These are phyloP conservation scores for Fusarium agapanthi DNA, from an alignment of 2,329 filamentous ascomycete genomes.

Conservation along the genomic window DNA sequence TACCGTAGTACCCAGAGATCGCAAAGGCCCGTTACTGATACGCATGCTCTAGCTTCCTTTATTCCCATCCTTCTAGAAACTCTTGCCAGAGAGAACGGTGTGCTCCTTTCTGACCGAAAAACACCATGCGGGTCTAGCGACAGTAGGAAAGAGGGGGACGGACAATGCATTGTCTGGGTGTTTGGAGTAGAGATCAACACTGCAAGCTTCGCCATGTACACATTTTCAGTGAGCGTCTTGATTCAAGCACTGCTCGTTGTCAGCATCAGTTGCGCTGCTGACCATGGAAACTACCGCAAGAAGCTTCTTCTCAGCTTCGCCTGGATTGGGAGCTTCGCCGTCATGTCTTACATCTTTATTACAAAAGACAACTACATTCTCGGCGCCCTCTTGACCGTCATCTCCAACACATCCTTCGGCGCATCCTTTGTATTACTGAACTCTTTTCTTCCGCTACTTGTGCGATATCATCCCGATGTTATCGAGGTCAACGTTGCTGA, in stretches of 20 bases:
- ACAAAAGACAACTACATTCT: conserved; percentile 79
- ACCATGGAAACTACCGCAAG: conserved; percentile 93
- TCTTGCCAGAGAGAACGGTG: conserved; percentile 89
- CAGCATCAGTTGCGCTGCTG: conserved; percentile 94
- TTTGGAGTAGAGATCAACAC: conserved; percentile 91
- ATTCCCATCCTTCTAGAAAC: conserved; percentile 96
- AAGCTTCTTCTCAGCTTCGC: conserved; percentile 86
- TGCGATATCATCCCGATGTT: conserved; percentile 78
- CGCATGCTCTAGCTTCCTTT: conserved; percentile 74
- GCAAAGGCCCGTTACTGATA: conserved; percentile 4
- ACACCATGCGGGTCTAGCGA: conserved; percentile 77
- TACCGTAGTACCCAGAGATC: background rate
- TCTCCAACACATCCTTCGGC: conserved; percentile 94
- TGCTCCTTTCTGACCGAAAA: conserved; percentile 79
- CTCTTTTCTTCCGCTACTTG: conserved; percentile 90
- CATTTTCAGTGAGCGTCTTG: conserved; percentile 91
- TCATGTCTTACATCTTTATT: conserved; percentile 88
- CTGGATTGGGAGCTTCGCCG: conserved; percentile 79
- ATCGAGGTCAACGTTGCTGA: conserved; percentile 41
- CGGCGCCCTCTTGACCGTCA: conserved; percentile 83
- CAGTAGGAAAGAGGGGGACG: conserved; percentile 58
- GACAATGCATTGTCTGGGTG: conserved; percentile 84
- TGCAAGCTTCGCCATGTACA: conserved; percentile 98
- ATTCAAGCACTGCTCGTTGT: conserved; percentile 91
- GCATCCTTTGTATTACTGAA: conserved; percentile 96